Base-by-base conservation (phyloP, 2,329 filamentous ascomycete genomes). In the Cladosporium phlei region DNA sequence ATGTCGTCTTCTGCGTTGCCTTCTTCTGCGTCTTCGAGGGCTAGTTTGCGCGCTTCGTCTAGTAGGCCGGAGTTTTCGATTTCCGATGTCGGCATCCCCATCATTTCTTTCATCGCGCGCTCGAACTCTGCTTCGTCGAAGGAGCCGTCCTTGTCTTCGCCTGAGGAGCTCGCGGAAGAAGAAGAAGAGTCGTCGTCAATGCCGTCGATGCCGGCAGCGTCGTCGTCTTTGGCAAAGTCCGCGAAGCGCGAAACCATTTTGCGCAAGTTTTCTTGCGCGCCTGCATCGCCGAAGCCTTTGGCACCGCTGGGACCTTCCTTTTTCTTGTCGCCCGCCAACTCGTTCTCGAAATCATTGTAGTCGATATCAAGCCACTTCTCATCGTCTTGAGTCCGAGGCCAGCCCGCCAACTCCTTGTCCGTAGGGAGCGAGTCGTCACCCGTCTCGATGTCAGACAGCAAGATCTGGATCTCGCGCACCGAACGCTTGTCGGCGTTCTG, bases 171-270 rank as follows among this genome's bases (percentile, higher is more conserved):
- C 3, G 68, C 69, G 3, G 69, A 69, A n/a, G 75, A 58, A 29
- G 65, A 62, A 16, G 52, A 53, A n/a, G 51, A 48, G 2, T 51
- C 48, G 3, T 75, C 70, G 51, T 79, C 74, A 22, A 74, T 64
- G 20, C 87, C 66, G 49, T 88, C 82, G 0, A 83, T 86, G 0
- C 89, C 91, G 37, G 95, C 89, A 5, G 82, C 65, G 1, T 86
- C 90, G 1, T 89, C 88, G 57, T 97, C 88, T 47, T 94, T 87
- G 35, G 98, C 68, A 57, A 98, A 97, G 10, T 85, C 75, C 60
- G 96, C 89, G 59, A 98, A 97, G n/a, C 88, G 80, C 37, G 86
- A 85, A 0, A 98, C 93, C 63, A 97, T 95, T 60, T 91, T 91
- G 45, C 85, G 83, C 17, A 98, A 72, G 61, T 95, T 85, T 4